Evolutionary conservation across 305 asterid genomes (phyloP), one percentile per base, ranked within the genome.

Genomic region (Rubia tinctorum): DNA sequence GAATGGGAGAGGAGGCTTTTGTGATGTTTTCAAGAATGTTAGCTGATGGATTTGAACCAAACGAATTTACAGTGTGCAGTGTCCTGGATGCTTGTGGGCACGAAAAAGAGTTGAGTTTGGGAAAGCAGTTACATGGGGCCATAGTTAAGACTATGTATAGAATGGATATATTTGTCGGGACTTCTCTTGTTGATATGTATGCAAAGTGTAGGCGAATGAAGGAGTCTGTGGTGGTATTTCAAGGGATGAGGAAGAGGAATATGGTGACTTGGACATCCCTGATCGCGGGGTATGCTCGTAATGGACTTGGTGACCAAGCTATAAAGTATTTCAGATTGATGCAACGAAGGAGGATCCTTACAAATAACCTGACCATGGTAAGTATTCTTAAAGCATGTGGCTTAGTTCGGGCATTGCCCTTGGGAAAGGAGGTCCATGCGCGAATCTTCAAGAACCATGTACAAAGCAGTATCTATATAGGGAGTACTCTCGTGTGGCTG

Each of bases 401-500:
- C 68, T 80, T 89, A 59, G 87, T 86, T 53, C 69, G 77, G 80
- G 84, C 83, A n/a, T 72, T 91, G 65, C 61, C 78, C 7, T 42
- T 82, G 6, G 97, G 97, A 51, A 88, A 86, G 80, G 95, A 90
- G 81, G 82, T 80, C 58, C 98, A 91, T 75, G 93, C 96, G 0
- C 96, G 88, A 73, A 87, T 93, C 72, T 45, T 88, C 77, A 93
- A 85, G 82, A 84, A 74, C 43, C 81, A 77, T 37, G 75, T 66
- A 18, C 82, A 79, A 3, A 79, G 80, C 76, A 88, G 88, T 80
- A 83, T 88, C 73, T 84, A 86, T 73, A 42, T 86, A 6, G 96
- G 93, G 66, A 89, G 91, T 81, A 82, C 97, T 5, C 92, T 93
- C 22, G 93, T 93, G 76, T 89, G 96, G 98, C 82, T 90, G 37